Conservation (phyloP, 2,329 filamentous ascomycete genomes). For the Conoideocrella luteorostrata region DNA sequence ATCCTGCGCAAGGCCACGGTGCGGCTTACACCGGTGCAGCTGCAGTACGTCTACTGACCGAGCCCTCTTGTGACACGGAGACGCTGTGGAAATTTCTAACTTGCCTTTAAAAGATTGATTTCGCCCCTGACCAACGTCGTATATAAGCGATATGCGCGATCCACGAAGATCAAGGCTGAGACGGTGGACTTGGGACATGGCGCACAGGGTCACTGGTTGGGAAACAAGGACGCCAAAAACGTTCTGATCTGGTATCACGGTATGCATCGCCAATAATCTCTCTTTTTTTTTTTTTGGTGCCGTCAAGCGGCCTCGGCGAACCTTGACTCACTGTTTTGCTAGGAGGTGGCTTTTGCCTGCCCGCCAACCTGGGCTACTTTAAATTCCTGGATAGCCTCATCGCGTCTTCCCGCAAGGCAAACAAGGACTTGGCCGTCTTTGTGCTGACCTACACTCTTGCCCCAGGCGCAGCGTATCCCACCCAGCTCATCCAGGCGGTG, state of each 20-base stretch:
- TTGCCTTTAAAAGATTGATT: slow-evolving; percentile 8
- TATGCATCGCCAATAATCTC: too few species aligned
- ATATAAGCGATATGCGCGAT: slow-evolving; percentile 14
- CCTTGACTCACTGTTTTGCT: not conserved
- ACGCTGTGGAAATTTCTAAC: not conserved
- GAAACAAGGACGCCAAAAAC: slow-evolving; percentile 13
- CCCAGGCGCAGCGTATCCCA: slow-evolving; percentile 15
- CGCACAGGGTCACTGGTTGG: slow-evolving; percentile 17
- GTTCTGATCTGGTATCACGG: slow-evolving; percentile 19
- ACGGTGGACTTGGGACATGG: slow-evolving; percentile 15
- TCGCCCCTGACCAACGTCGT: slow-evolving; percentile 13
- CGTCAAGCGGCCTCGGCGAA: too few species aligned
- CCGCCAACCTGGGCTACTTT: slow-evolving; percentile 16
- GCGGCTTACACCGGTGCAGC: slow-evolving; percentile 13
- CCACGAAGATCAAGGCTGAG: slow-evolving; percentile 8
- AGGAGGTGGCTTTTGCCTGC: slow-evolving; percentile 18
- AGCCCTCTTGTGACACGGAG: not conserved
- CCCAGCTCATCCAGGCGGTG: slow-evolving; percentile 16
- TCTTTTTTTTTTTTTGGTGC: not conserved
- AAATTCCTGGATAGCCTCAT: slow-evolving; percentile 13
- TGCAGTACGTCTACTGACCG: slow-evolving; percentile 12
- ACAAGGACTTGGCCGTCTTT: slow-evolving; percentile 15
- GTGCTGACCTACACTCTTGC: slow-evolving; percentile 15
- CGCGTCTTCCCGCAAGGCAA: slow-evolving; percentile 7
- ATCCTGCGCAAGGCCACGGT: slow-evolving; percentile 12